Percentiles rank a stretch among this genome's conserved stretches.
Evolutionary conservation across 108 stramenopile genomes (phyloP).

Genomic region (Pseudonitzschia pungens): DNA sequence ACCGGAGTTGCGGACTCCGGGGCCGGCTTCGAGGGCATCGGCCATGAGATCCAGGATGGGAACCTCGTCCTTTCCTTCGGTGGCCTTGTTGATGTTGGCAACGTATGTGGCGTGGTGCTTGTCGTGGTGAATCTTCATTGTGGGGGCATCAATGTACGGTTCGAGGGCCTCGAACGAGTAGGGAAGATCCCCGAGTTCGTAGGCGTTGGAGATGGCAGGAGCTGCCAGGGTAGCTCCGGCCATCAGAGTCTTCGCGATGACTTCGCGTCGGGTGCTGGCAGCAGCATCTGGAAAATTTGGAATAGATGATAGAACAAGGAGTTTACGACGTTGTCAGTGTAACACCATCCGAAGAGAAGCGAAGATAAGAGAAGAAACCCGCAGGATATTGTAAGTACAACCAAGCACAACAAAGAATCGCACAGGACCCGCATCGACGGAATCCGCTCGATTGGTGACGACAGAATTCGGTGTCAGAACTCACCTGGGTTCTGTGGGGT

Average conservation of each 20-base stretch:
- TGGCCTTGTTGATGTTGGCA: slow-evolving; percentile 70
- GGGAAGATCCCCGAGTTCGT: slow-evolving; percentile 87
- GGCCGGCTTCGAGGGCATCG: slow-evolving; percentile 82
- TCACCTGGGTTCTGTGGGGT: slow-evolving; percentile 40
- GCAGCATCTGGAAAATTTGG: slow-evolving; percentile 25
- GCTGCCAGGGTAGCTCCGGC: slow-evolving; percentile 61
- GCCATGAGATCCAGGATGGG: slow-evolving; percentile 81
- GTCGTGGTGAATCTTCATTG: slow-evolving; percentile 97
- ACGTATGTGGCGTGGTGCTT: slow-evolving; percentile 93
- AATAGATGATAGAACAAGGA: neutral
- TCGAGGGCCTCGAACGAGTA: slow-evolving; percentile 94
- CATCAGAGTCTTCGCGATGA: slow-evolving; percentile 57
- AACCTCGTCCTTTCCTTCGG: slow-evolving; percentile 79
- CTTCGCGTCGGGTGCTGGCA: slow-evolving; percentile 60
- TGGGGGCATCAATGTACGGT: slow-evolving; percentile 92
- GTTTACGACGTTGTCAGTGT: neutral
- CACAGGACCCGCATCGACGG: neutral
- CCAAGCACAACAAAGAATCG: neutral
- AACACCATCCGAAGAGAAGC: slow-evolving; percentile 2
- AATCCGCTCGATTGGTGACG: too few species aligned
- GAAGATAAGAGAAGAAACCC: neutral
- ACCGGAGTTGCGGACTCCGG: slow-evolving; percentile 93
- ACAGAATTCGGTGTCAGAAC: slow-evolving; percentile 64
- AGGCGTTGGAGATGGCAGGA: slow-evolving; percentile 66
- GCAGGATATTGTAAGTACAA: neutral